Percentiles rank a stretch among this genome's conserved stretches.
phyloP scores from a whole-genome alignment of 1,284 basidiomycete genomes.

The Leccinum solheimii region DNA sequence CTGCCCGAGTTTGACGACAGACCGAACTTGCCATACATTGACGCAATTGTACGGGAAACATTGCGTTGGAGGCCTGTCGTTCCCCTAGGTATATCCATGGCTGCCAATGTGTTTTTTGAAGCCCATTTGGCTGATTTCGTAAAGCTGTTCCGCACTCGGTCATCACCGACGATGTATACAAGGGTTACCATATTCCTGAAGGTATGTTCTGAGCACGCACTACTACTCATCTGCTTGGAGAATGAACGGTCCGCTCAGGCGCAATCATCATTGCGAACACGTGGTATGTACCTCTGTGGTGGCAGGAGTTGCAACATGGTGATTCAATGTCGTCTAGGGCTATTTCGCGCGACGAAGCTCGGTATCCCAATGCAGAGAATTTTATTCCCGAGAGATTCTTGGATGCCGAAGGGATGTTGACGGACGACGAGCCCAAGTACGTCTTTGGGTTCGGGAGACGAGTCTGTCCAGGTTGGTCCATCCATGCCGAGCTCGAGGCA shows the following conservation, averaged over 20 bases:
- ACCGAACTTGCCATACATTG: not conserved
- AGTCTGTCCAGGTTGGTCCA: slow-evolving; percentile 16
- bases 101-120: not conserved
- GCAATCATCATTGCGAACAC: slow-evolving; percentile 15
- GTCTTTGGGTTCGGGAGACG: slow-evolving; percentile 26
- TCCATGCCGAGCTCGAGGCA: not conserved
- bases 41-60: not conserved
- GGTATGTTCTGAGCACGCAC: slow-evolving; percentile 4
- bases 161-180: slow-evolving; percentile 16
- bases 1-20: not conserved
- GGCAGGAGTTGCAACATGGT: no score
- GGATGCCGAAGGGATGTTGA: slow-evolving; percentile 13
- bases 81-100: not conserved
- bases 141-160: slow-evolving; percentile 16
- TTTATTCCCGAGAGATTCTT: slow-evolving; percentile 27
- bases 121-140: no score
- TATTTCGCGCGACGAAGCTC: slow-evolving; percentile 17
- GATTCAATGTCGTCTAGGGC: slow-evolving; percentile 11
- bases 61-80: not conserved
- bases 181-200: slow-evolving; percentile 25
- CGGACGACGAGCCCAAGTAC: slow-evolving; percentile 13
- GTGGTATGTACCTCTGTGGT: slow-evolving; percentile 10
- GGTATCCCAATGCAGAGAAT: slow-evolving; percentile 15
- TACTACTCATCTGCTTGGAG: not conserved
- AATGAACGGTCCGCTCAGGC: not conserved